A percentile compares a stretch with the other conserved stretches of the same genome.
Evolutionary conservation across 805 yeast species (phyloP).

Genomic region (Zygoascus ofunaensis): DNA sequence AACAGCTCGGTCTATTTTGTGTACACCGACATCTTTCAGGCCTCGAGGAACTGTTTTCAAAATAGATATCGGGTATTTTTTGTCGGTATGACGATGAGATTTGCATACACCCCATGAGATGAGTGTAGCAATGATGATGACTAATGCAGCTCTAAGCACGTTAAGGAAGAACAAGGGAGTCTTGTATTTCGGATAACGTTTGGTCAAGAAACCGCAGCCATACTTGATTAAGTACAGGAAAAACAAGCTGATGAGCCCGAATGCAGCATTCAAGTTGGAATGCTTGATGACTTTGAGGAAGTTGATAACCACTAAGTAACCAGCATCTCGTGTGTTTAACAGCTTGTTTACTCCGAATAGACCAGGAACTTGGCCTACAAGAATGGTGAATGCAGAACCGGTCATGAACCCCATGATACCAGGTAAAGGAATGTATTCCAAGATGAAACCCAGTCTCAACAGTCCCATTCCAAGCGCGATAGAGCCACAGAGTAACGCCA

Average conservation of each 20-base stretch:
- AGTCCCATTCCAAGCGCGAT: constrained; percentile 77
- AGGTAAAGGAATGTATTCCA: constrained; percentile 83
- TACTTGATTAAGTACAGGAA: constrained; percentile 68
- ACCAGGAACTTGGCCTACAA: constrained; percentile 78
- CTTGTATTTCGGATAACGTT: constrained; percentile 50
- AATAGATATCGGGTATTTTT: constrained; percentile 44
- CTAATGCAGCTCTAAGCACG: constrained; percentile 73
- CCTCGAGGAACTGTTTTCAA: constrained; percentile 81
- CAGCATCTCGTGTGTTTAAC: constrained; percentile 64
- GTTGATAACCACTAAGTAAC: constrained; percentile 62
- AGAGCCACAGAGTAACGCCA: constrained; percentile 77
- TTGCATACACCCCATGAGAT: constrained; percentile 69
- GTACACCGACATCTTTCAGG: constrained; percentile 63
- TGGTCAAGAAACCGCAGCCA: constrained; percentile 49
- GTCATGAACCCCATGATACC: constrained; percentile 93
- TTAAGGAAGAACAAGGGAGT: constrained; percentile 57
- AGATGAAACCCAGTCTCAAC: constrained; percentile 74
- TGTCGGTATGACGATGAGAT: constrained; percentile 35
- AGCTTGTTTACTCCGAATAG: constrained; percentile 60
- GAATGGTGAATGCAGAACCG: constrained; percentile 82
- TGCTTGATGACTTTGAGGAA: constrained; percentile 62
- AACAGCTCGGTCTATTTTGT: constrained; percentile 53
- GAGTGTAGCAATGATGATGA: constrained; percentile 72
- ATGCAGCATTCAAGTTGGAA: constrained; percentile 75
- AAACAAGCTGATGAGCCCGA: constrained; percentile 69